Evolutionary conservation across 306 rosid species (phyloP).

Genomic region (Castanea mollissima): DNA sequence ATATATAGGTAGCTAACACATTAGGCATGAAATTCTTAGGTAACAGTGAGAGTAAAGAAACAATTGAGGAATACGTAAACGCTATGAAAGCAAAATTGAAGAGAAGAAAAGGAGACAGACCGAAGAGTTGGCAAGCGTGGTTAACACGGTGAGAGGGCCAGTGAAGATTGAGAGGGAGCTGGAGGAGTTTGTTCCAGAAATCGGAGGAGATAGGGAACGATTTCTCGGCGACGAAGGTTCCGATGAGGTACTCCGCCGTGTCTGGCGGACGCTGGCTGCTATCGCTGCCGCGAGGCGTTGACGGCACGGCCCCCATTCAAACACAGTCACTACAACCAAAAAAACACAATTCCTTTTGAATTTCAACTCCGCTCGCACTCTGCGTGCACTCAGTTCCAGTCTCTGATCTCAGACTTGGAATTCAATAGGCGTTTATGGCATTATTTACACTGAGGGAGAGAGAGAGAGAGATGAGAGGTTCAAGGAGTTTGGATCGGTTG

Average conservation of each 20-base stretch:
- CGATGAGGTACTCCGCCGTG: slow-evolving; percentile 85
- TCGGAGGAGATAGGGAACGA: slow-evolving; percentile 87
- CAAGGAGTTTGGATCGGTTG: slow-evolving; percentile 36
- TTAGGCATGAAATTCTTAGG: too few species aligned
- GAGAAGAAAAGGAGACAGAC: slow-evolving; percentile 10
- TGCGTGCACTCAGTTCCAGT: too few species aligned
- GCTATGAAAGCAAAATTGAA: neutral
- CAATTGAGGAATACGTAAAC: neutral
- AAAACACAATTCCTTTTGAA: too few species aligned
- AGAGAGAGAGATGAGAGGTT: slow-evolving; percentile 22
- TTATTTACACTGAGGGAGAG: slow-evolving; percentile 26
- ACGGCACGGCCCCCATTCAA: slow-evolving; percentile 82
- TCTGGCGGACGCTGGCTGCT: slow-evolving; percentile 56
- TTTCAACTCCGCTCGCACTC: too few species aligned
- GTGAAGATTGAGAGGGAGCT: slow-evolving; percentile 73
- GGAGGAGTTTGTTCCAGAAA: slow-evolving; percentile 88
- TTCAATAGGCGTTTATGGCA: slow-evolving; percentile 43
- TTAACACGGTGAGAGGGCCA: slow-evolving; percentile 77
- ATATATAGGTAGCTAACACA: too few species aligned
- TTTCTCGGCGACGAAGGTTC: slow-evolving; percentile 74
- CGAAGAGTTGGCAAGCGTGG: slow-evolving; percentile 87
- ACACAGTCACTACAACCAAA: neutral
- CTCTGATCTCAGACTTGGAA: slow-evolving; percentile 27
- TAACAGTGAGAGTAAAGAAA: too few species aligned
- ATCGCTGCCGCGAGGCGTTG: slow-evolving; percentile 66